These are phyloP conservation scores for Lolium rigidum DNA, from an alignment of 176 grass and related monocot genomes.

Conservation along the genomic window DNA sequence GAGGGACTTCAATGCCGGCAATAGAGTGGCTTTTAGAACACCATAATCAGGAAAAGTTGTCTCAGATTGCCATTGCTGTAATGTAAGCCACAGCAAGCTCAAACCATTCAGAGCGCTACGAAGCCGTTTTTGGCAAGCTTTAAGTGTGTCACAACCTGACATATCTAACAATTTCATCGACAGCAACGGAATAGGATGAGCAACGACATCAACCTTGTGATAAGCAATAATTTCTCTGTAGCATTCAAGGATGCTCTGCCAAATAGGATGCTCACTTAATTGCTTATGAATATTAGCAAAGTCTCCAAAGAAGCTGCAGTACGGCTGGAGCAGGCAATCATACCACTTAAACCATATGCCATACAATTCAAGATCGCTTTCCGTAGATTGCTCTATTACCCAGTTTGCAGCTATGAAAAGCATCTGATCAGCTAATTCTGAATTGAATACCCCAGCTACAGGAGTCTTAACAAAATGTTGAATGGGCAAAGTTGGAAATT, in stretches of 20 bases:
- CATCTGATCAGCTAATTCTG: slow-evolving; percentile 61
- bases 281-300: slow-evolving; percentile 60
- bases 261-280: slow-evolving; percentile 73
- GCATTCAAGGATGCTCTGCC: slow-evolving; percentile 63
- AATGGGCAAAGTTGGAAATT: slow-evolving; percentile 47
- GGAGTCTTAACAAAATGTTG: slow-evolving; percentile 28
- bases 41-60: slow-evolving; percentile 42
- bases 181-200: slow-evolving; percentile 61
- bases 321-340: slow-evolving; percentile 53
- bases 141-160: slow-evolving; percentile 47
- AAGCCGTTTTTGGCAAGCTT: slow-evolving; percentile 48
- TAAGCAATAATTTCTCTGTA: slow-evolving; percentile 61
- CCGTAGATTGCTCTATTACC: slow-evolving; percentile 78
- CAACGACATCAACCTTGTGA: slow-evolving; percentile 65
- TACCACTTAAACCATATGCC: slow-evolving; percentile 72
- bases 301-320: slow-evolving; percentile 71
- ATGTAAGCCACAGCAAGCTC: slow-evolving; percentile 66
- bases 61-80: slow-evolving; percentile 79
- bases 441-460: slow-evolving; percentile 50
- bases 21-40: slow-evolving; percentile 46
- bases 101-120: slow-evolving; percentile 52
- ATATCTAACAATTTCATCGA: slow-evolving; percentile 66
- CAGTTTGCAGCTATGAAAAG: slow-evolving; percentile 97
- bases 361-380: slow-evolving; percentile 70
- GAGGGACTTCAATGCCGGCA: slow-evolving; percentile 64